Evolutionary conservation across 2,329 filamentous ascomycete species (phyloP).

Genomic region (Aspergillus sp.): DNA sequence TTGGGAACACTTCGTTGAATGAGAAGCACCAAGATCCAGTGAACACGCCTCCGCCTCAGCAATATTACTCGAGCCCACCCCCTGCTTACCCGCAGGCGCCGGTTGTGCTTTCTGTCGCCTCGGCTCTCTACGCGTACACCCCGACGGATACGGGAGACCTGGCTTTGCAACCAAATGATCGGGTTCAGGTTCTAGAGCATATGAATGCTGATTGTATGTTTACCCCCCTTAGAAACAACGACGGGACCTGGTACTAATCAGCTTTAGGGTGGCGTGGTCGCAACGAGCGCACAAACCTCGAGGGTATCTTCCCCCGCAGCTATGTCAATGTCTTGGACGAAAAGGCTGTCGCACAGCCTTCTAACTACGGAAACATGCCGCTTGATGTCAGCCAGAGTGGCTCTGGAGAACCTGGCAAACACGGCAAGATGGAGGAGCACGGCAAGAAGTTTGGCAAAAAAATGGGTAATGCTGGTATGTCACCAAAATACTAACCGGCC

Average conservation of each 20-base stretch:
- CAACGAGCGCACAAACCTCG: constrained; percentile 76
- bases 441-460: constrained; percentile 98
- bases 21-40: constrained; percentile 39
- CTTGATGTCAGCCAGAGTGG: constrained; percentile 67
- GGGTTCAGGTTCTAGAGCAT: constrained; percentile 78
- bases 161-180: constrained; percentile 76
- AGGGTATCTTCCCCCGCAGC: constrained; percentile 92
- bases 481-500: neutral
- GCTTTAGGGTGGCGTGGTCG: constrained; percentile 71
- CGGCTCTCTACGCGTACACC: constrained; percentile 80
- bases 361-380: constrained; percentile 62
- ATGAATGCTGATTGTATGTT: constrained; percentile 84
- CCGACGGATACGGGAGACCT: constrained; percentile 80
- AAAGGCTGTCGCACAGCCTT: constrained; percentile 48
- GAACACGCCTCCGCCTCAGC: constrained; percentile 26
- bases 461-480: constrained; percentile 66
- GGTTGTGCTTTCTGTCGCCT: constrained; percentile 67
- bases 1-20: constrained; percentile 39
- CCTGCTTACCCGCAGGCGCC: constrained; percentile 53
- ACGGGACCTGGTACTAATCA: constrained; percentile 14
- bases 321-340: constrained; percentile 76
- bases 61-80: constrained; percentile 49
- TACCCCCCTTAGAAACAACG: neutral
- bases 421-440: constrained; percentile 67
- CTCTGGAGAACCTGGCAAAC: constrained; percentile 43